These are phyloP conservation scores for Aegilops bicornis DNA, from an alignment of 176 grass and related monocot species.

Conservation along the genomic window DNA sequence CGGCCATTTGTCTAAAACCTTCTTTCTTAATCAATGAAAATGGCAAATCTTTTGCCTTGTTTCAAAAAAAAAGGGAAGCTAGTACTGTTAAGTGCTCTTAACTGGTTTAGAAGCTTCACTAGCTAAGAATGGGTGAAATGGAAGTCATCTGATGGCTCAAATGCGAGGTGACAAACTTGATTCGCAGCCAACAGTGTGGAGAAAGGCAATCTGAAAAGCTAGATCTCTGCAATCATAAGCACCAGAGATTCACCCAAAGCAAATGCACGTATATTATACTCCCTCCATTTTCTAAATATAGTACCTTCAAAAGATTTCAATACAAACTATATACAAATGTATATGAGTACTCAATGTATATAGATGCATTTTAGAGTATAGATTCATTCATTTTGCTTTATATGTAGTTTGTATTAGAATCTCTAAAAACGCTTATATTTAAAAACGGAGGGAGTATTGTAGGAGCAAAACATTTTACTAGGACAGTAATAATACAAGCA, in stretches of 20 bases:
- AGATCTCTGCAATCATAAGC: background rate
- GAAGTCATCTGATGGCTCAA: background rate
- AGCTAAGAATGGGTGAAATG: background rate
- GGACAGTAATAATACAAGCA: background rate
- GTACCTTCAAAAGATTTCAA: no score
- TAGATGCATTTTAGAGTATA: no score
- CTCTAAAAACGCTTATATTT: no score
- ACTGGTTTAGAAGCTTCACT: background rate
- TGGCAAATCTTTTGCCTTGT: no score
- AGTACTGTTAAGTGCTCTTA: background rate
- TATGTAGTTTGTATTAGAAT: no score
- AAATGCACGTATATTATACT: background rate
- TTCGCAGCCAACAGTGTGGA: background rate
- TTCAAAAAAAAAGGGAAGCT: background rate
- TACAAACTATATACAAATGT: no score
- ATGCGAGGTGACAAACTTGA: background rate
- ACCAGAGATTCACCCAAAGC: background rate
- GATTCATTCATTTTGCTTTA: no score
- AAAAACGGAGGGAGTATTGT: no score
- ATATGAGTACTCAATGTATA: no score
- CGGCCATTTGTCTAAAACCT: no score
- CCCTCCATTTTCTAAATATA: no score
- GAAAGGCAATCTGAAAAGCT: background rate
- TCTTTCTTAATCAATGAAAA: no score
- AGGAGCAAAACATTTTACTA: constrained; percentile 21